Evolutionary conservation across 305 asterid genomes (phyloP), one percentile per base, ranked within the genome.

Genomic region (Rubia peregrina): DNA sequence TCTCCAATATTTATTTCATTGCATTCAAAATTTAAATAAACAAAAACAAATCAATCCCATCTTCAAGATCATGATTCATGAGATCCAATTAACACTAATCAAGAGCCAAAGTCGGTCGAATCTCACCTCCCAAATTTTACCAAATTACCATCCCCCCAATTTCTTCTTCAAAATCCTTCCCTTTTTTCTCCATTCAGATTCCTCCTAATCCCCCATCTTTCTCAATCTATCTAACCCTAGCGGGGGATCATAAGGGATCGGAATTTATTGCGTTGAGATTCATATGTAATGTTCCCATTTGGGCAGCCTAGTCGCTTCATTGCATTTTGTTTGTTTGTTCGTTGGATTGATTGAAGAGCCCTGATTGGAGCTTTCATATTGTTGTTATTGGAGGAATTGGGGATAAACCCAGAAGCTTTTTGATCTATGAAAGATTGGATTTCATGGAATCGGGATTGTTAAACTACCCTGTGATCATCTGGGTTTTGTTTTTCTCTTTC

Each of bases 381-480:
- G n/a, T 48, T 48, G 53, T 12, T 7, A 19, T 26, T 68, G 22
- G 71, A 16, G 65, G 13, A 6, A 56, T 72, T 60, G 75, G 67
- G 65, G 41, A 42, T 30, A 7, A 59, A 67, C 73, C 69, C 77
- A 77, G 71, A 82, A 79, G 83, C 21, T 8, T 57, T 65, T 70
- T 19, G 42, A 53, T 62, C 3, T 36, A 16, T 41, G n/a, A 67
- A 46, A 41, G 43, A 48, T 51, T 59, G 33, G 33, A 13, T 21
- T 59, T 61, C 14, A 79, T 82, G 84, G 86, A 77, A 70, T 56
- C 36, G n/a, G 71, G 42, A 63, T 63, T 77, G 62, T 57, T 63
- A 70, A 74, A 60, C 51, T 71, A 67, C 76, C 41, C 70, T 51
- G 4, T 78, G 24, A 36, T 13, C 51, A 71, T 65, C 33, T 73